These are phyloP conservation scores for Parietaria judaica DNA, from an alignment of 306 rosid genomes.

Conservation along the genomic window DNA sequence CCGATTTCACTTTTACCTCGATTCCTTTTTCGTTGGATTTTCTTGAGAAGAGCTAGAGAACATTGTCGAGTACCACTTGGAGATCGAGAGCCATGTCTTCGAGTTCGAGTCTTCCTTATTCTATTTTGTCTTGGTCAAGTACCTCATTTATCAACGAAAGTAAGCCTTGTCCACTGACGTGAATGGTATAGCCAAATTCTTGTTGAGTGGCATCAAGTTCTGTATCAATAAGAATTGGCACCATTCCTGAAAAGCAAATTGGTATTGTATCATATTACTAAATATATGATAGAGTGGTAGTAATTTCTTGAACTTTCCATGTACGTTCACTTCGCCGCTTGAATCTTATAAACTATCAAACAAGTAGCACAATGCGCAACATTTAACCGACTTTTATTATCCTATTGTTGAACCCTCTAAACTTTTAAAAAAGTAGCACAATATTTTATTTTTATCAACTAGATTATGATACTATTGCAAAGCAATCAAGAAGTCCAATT, in stretches of 20 bases:
- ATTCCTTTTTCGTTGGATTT: slow-evolving; percentile 44
- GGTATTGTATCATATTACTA: slow-evolving; percentile 13
- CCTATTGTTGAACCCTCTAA: too few species aligned
- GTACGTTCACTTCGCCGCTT: too few species aligned
- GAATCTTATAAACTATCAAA: too few species aligned
- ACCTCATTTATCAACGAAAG: slow-evolving; percentile 88
- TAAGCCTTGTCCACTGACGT: slow-evolving; percentile 72
- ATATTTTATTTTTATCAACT: too few species aligned
- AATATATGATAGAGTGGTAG: slow-evolving; percentile 5
- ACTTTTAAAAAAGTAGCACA: too few species aligned
- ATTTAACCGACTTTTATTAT: too few species aligned
- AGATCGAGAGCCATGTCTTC: slow-evolving; percentile 77
- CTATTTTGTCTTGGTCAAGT: slow-evolving; percentile 94
- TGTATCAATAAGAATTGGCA: slow-evolving; percentile 95
- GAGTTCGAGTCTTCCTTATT: slow-evolving; percentile 90
- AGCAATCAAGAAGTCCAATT: too few species aligned
- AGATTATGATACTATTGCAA: too few species aligned
- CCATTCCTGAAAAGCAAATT: slow-evolving; percentile 61
- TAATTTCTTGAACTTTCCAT: too few species aligned
- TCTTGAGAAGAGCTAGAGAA: slow-evolving; percentile 58
- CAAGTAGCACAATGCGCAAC: too few species aligned
- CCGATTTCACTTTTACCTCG: background rate
- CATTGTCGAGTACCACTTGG: slow-evolving; percentile 69
- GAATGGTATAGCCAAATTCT: slow-evolving; percentile 81
- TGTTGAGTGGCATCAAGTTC: slow-evolving; percentile 70